Base-by-base conservation (phyloP, 2,329 filamentous ascomycete genomes). In the Scedosporium apiospermum region DNA sequence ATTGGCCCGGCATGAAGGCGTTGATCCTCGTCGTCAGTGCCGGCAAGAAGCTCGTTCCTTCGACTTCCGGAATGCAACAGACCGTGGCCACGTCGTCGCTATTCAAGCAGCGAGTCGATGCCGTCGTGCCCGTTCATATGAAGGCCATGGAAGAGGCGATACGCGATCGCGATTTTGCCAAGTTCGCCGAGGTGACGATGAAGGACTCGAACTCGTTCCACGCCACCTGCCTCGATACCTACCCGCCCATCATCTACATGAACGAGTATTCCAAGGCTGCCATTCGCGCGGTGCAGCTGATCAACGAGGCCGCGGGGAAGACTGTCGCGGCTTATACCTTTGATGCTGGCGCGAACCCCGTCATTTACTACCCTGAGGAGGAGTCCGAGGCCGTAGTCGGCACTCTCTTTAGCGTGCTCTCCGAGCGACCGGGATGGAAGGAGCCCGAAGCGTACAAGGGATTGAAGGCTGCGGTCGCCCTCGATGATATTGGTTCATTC, bases 241-340 rank as follows among this genome's bases (percentile, higher is more conserved):
- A 91, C 77, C 95, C 96, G 55, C 95, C 96, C 18, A 99, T 99
- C 72, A 97, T 96, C 77, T 99, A 99, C 81, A 88, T 99, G 82
- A 99, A 97, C 77, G 95, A 99, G 73, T 88, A 93, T 16, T 93
- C 89, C 21, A 82, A 89, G 44, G 91, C 93, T 1, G 92, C 93
- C 5, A 91, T 99, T 64, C 84, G 91, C 61, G 87, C 91, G 16
- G 93, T 97, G 34, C 92, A 99, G 78, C 83, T 87, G 68, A 90
- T 98, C 77, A 99, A 99, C 72, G 81, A 82, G 62, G 82, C 83
- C 26, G 91, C 89, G 4, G 92, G 91, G 62, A 88, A 86, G 77
- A 87, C 84, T 0, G 83, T 98, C 18, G 92, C 91, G 3, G 95
- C 95, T 3, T 99, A 99, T 75, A 99, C 95, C 0, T 99, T 98